Base-by-base conservation (phyloP, 1,284 basidiomycete species). In the Ceratobasidium sp. region DNA sequence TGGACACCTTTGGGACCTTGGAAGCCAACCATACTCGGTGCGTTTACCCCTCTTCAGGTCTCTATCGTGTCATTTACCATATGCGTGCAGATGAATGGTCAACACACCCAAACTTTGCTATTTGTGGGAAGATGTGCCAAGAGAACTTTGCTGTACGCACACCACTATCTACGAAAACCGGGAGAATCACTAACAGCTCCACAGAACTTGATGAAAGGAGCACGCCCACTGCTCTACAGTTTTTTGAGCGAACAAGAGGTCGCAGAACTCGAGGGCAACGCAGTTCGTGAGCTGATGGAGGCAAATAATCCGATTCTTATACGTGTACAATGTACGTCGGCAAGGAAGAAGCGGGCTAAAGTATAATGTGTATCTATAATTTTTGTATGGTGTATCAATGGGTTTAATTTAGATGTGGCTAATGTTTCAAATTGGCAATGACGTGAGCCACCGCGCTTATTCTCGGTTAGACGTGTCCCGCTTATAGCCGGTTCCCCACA, bases 341-440 rank as follows among this genome's bases (percentile, higher is more conserved):
- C 57, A 15, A 56, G 59, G 15, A 73, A 52, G 57, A 73, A 73
- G 52, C 38, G 40, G 54, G 33, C 7, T 2, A 73, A 50, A 20
- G 70, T 38, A 46, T 59, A 71, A 71, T 12, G 28, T 71, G 54
- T n/a, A 26, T 20, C 13, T 42, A n/a, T n/a, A n/a, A n/a, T n/a
- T n/a, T n/a, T n/a, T n/a, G n/a, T n/a, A n/a, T n/a, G n/a, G n/a
- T 46, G 44, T 46, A 46, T 13, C 7, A 13, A 13, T 46, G 94
- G 13, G 44, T 46, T 46, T 6, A 46, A 46, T 13, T 46, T 46
- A 46, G 44, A 46, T 46, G 44, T 46, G 44, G 44, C 44, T 46
- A 46, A n/a, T n/a, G n/a, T n/a, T 46, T 13, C 13, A 13, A 13
- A 6, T 46, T 46, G 13, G 44, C 13, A 6, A 46, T 6, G 44